Conservation (phyloP, 257 asterid species). For the Voacanga thouarsii region DNA sequence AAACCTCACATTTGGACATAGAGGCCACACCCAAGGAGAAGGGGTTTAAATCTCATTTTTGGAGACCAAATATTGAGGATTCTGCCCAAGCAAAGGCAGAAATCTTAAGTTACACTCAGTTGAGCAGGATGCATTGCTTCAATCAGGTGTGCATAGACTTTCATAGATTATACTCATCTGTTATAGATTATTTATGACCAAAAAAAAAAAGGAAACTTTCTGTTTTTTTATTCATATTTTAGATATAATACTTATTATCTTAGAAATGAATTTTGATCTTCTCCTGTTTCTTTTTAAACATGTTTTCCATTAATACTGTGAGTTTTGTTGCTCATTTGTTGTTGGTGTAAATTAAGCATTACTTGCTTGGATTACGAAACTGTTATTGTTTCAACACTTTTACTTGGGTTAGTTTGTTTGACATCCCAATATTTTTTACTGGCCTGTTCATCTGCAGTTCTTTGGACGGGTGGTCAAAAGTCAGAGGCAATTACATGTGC, state of each 20-base stretch:
- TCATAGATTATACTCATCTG: neutral
- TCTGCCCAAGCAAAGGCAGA: conserved; percentile 36
- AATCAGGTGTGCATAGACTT: conserved; percentile 44
- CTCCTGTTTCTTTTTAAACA: neutral
- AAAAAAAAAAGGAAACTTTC: neutral
- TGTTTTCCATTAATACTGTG: conserved; percentile 13
- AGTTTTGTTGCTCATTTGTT: neutral
- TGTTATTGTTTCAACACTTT: conserved; percentile 1
- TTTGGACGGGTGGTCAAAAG: conserved; percentile 48
- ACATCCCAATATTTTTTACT: conserved; percentile 14
- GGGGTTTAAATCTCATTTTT: conserved; percentile 44
- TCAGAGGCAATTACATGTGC: conserved; percentile 44
- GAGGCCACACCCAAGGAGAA: conserved; percentile 67
- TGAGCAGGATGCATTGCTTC: conserved; percentile 46
- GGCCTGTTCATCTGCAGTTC: conserved; percentile 38
- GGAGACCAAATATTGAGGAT: conserved; percentile 37
- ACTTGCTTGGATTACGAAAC: neutral
- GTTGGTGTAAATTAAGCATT: neutral
- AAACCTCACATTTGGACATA: conserved; percentile 19
- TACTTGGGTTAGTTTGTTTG: conserved; percentile 8
- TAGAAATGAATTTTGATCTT: neutral
- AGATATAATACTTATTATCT: neutral
- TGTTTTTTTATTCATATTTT: neutral
- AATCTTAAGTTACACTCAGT: conserved; percentile 23
- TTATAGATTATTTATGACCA: neutral